Percentiles rank a stretch among this genome's conserved stretches.
These are phyloP conservation scores for Cytospora leucostoma DNA, from an alignment of 2,329 filamentous ascomycete genomes.

Conservation along the genomic window DNA sequence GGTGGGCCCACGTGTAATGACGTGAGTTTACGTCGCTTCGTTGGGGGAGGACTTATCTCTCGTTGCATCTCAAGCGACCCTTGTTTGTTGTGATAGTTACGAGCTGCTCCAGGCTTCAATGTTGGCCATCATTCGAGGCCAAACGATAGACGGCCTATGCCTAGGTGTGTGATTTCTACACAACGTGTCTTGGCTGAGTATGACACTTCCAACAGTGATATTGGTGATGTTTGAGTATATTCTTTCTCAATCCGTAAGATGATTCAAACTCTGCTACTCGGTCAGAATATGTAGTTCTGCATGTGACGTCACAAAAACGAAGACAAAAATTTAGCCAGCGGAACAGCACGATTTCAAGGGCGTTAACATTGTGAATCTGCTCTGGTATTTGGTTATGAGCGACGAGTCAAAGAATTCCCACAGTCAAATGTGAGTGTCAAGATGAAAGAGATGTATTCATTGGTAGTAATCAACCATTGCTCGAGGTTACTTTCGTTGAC, in stretches of 20 bases:
- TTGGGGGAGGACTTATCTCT: constrained; percentile 22
- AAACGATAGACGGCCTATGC: neutral
- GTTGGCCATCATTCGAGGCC: neutral
- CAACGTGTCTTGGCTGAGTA: no score
- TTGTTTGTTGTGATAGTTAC: neutral
- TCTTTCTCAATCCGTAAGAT: neutral
- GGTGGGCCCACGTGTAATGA: neutral
- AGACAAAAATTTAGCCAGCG: neutral
- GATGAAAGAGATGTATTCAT: no score
- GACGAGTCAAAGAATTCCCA: no score
- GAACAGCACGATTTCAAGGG: neutral
- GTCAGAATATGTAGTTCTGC: no score
- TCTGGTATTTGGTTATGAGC: no score
- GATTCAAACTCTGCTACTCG: neutral
- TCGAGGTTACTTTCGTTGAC: no score
- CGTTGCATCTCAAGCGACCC: neutral
- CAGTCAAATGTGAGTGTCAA: no score
- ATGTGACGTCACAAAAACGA: constrained; percentile 15
- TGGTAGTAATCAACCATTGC: no score
- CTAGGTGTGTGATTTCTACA: no score
- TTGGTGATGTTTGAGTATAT: neutral
- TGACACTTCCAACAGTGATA: no score
- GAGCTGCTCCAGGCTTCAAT: neutral
- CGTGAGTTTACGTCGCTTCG: constrained; percentile 10
- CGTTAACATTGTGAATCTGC: no score